Percentiles rank a stretch among this genome's conserved stretches.
Evolutionary conservation across 2,329 filamentous ascomycete species (phyloP).

Genomic region (Diaporthe longicolla): DNA sequence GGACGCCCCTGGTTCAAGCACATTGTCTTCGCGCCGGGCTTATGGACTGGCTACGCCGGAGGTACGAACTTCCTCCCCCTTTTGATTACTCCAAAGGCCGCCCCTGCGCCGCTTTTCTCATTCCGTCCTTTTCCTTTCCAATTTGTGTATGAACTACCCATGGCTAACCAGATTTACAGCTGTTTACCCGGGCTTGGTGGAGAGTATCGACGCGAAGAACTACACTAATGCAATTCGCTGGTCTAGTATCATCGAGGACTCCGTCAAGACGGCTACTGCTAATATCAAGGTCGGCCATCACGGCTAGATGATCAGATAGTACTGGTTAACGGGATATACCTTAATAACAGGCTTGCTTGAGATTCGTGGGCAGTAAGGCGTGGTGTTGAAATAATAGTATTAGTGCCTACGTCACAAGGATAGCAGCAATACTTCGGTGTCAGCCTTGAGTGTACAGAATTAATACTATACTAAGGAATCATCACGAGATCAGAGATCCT

Average conservation of each 20-base stretch:
- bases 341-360: neutral
- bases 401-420: neutral
- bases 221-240: slow-evolving; percentile 71
- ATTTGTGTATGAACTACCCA: neutral
- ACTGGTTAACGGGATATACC: neutral
- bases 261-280: slow-evolving; percentile 52
- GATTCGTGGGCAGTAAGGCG: neutral
- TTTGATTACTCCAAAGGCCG: slow-evolving; percentile 66
- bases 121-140: neutral
- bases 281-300: slow-evolving; percentile 43
- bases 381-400: neutral
- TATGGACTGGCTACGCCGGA: slow-evolving; percentile 93
- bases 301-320: neutral
- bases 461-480: neutral
- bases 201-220: slow-evolving; percentile 73
- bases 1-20: slow-evolving; percentile 92
- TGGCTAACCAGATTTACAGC: slow-evolving; percentile 54
- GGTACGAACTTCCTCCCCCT: slow-evolving; percentile 59
- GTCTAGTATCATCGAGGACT: slow-evolving; percentile 70
- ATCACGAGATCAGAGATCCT: too few relatives aligned
- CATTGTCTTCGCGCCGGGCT: slow-evolving; percentile 89
- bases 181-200: slow-evolving; percentile 73
- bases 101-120: slow-evolving; percentile 86
- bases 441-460: neutral
- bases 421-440: neutral